These are phyloP conservation scores for Vickermania ingenoplastis DNA, from an alignment of 208 protist species.

Conservation along the genomic window DNA sequence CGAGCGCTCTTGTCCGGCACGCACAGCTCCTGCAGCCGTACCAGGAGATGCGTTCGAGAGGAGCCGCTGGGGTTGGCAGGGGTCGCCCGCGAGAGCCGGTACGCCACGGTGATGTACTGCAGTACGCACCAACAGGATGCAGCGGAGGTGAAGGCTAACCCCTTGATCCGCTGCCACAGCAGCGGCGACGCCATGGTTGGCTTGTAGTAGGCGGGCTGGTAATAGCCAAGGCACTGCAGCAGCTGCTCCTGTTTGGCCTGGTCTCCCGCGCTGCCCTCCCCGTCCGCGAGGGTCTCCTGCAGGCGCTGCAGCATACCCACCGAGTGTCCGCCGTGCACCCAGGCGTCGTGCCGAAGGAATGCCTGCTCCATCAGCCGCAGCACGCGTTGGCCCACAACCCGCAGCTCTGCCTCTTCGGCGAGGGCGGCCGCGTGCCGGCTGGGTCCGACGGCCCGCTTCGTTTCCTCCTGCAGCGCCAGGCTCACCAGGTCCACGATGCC, in stretches of 20 bases:
- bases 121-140: conserved; percentile 9
- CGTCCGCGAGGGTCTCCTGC: conserved; percentile 24
- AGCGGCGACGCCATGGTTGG: neutral
- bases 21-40: conserved; percentile 17
- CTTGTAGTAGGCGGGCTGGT: neutral
- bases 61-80: conserved; percentile 9
- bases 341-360: neutral
- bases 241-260: neutral
- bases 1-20: neutral
- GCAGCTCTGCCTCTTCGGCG: neutral
- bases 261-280: conserved; percentile 17
- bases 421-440: neutral
- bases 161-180: neutral
- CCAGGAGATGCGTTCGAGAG: conserved; percentile 34
- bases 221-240: neutral
- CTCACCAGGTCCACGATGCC: neutral
- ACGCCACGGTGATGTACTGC: neutral
- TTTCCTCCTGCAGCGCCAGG: neutral
- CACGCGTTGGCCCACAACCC: neutral
- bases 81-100: neutral
- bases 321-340: conserved; percentile 5
- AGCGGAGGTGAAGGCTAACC: conserved; percentile 4
- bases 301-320: conserved; percentile 25
- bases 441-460: neutral
- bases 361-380: neutral